Conservation (phyloP, 495 filamentous ascomycete genomes). For the Elaphomyces granulatus region DNA sequence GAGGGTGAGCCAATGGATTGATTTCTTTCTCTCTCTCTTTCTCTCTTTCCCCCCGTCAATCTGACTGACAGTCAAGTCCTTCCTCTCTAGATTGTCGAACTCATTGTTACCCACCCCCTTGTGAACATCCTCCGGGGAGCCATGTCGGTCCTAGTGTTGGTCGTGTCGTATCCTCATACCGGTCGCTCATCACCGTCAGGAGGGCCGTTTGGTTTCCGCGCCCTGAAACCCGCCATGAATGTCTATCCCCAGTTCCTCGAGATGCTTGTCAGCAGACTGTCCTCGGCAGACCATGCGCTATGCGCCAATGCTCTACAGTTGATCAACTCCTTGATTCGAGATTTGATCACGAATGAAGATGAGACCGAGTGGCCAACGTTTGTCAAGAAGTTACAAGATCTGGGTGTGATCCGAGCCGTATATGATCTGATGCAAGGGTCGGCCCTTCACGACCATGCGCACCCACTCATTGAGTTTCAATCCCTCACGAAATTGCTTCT, state of each 20-base stretch:
- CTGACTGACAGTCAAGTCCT: neutral
- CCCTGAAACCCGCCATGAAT: constrained; percentile 82
- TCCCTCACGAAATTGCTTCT: constrained; percentile 79
- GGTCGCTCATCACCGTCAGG: constrained; percentile 27
- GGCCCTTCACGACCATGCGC: constrained; percentile 83
- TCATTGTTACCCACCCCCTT: constrained; percentile 88
- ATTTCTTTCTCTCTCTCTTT: neutral
- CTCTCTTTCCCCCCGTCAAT: neutral
- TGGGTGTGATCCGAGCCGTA: constrained; percentile 85
- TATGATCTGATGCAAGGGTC: constrained; percentile 87
- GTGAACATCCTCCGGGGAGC: constrained; percentile 95
- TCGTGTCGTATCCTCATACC: constrained; percentile 70
- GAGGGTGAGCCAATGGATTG: constrained; percentile 33
- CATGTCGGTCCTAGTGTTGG: constrained; percentile 87
- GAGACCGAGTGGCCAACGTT: constrained; percentile 84
- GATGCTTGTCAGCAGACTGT: constrained; percentile 76
- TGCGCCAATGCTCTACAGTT: constrained; percentile 92
- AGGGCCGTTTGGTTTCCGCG: constrained; percentile 66
- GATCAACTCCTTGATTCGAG: constrained; percentile 88
- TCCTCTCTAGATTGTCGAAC: constrained; percentile 56
- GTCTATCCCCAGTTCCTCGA: constrained; percentile 88
- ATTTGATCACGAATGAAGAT: constrained; percentile 72
- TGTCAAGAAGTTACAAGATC: constrained; percentile 81
- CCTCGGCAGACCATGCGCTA: constrained; percentile 87
- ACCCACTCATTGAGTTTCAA: constrained; percentile 88